phyloP scores from a whole-genome alignment of 345 rosid species.

The Salix dunnii region DNA sequence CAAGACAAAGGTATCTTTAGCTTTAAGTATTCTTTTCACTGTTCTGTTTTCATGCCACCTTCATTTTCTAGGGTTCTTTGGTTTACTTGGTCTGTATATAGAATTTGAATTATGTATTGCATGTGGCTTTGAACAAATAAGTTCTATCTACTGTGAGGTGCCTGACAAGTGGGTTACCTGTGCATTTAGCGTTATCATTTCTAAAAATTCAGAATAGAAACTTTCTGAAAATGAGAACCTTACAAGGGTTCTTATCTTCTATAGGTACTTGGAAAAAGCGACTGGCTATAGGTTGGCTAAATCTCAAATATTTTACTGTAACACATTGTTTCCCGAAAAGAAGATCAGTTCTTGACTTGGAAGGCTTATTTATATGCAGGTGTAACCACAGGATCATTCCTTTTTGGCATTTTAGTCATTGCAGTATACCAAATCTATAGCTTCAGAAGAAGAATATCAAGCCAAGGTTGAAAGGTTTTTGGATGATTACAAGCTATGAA shows the following conservation, averaged over 20 bases:
- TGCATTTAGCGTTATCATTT: not conserved
- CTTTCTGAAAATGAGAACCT: not conserved
- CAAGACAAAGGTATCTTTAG: not conserved
- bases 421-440: not conserved
- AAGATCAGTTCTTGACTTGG: no score
- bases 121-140: not conserved
- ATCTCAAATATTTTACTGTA: not conserved
- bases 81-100: no score
- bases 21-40: not conserved
- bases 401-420: not conserved
- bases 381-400: not conserved
- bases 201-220: not conserved
- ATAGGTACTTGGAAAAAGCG: not conserved
- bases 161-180: not conserved
- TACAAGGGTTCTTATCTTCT: not conserved
- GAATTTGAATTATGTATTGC: not conserved
- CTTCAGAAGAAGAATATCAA: not conserved
- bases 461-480: not conserved
- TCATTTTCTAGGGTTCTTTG: not conserved
- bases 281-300: not conserved
- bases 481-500: conserved; percentile 6
- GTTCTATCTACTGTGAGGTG: not conserved
- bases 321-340: not conserved
- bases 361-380: not conserved
- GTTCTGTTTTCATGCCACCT: not conserved